Conservation (phyloP, 495 filamentous ascomycete genomes). For the Penicillium bialowiezense region DNA sequence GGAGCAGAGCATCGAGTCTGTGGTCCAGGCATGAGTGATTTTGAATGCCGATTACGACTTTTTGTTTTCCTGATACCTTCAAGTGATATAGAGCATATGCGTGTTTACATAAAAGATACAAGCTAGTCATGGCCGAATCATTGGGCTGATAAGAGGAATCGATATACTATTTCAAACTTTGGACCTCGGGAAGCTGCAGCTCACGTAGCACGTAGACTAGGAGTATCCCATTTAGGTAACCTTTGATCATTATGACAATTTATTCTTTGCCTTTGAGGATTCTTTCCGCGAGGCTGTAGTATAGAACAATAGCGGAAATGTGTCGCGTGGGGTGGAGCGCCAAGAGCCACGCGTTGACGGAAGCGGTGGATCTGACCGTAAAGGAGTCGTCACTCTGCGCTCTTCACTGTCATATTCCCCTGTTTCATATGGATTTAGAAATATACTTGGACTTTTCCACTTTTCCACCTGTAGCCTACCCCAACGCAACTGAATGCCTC, state of each 20-base stretch:
- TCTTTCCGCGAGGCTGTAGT: no score
- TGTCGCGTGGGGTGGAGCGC: background rate
- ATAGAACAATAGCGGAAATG: no score
- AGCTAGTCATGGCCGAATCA: no score
- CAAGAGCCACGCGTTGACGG: background rate
- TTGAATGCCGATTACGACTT: conserved; percentile 16
- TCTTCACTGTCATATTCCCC: background rate
- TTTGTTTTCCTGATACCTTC: conserved; percentile 17
- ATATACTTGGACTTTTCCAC: background rate
- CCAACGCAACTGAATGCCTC: conserved; percentile 14
- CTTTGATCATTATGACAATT: no score
- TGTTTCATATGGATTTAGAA: background rate
- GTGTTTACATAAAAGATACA: background rate
- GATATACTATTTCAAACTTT: no score
- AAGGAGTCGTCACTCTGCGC: conserved; percentile 6
- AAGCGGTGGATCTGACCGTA: conserved; percentile 11
- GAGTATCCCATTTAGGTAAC: no score
- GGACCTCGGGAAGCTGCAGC: no score
- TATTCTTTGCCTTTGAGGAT: no score
- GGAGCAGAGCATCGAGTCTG: conserved; percentile 67
- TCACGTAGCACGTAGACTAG: no score
- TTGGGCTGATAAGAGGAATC: no score
- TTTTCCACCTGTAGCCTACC: conserved; percentile 12
- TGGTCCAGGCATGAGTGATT: conserved; percentile 21
- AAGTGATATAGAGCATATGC: conserved; percentile 1